phyloP scores from a whole-genome alignment of 257 asterid species.

The Solanum phureja region DNA sequence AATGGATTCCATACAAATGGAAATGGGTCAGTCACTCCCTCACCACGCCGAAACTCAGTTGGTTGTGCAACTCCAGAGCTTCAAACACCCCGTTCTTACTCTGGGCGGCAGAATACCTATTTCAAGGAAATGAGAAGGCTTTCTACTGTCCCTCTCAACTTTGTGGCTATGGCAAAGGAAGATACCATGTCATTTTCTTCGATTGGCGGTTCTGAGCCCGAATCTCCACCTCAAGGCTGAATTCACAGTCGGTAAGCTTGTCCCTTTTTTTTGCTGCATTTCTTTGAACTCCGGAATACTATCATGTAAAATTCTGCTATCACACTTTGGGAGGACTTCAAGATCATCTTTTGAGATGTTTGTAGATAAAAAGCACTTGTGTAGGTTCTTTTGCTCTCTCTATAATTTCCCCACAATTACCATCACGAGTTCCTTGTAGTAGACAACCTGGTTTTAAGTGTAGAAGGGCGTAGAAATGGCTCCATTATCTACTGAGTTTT shows the following conservation, averaged over 20 bases:
- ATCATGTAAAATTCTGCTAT: neutral
- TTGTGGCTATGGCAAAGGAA: constrained; percentile 74
- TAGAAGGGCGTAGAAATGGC: neutral
- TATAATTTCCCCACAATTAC: neutral
- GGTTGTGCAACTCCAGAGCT: constrained; percentile 61
- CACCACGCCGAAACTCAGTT: constrained; percentile 76
- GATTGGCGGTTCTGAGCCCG: constrained; percentile 80
- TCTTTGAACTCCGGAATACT: neutral
- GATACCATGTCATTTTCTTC: constrained; percentile 92
- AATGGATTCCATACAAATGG: constrained; percentile 48
- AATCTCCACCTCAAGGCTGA: constrained; percentile 71
- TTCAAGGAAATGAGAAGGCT: constrained; percentile 86
- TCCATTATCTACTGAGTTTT: neutral
- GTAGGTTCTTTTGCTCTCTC: neutral
- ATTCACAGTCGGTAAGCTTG: constrained; percentile 22
- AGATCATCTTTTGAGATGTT: neutral
- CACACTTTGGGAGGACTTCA: neutral
- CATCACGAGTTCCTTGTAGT: neutral
- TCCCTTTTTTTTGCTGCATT: neutral
- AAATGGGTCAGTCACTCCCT: constrained; percentile 75
- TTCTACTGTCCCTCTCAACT: constrained; percentile 73
- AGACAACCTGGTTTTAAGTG: neutral
- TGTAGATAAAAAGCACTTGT: neutral
- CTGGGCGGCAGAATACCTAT: constrained; percentile 58
- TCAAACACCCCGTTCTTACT: constrained; percentile 73